Base-by-base conservation (phyloP, 2,329 filamentous ascomycete genomes). In the Aspergillus niger region DNA sequence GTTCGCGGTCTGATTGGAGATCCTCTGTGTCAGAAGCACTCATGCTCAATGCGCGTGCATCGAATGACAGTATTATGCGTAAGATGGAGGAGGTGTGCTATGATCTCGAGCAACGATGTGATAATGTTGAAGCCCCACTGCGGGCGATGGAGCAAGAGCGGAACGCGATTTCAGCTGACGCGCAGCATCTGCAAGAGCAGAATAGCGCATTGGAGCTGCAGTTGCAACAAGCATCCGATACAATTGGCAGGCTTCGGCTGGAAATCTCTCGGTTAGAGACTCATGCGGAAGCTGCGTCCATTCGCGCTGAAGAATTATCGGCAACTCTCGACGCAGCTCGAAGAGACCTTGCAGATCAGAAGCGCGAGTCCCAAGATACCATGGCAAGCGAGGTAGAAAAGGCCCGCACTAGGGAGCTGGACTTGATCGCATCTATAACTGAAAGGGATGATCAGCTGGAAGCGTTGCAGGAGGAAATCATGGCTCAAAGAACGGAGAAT, bases 31-130 rank as follows among this genome's bases (percentile, higher is more conserved):
- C 75, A 0, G 72, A 76, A 7, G 76, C 79, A 11, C 72, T 87
- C n/a, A 69, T 75, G 30, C 69, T 74, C 24, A 75, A 77, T 64
- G 76, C 80, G 13, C 73, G 72, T 13, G 72, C 76, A 26, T 80
- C 82, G 32, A 75, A 82, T 7, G 76, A 82, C n/a, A 73, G 71
- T 2, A 72, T 87, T 8, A 70, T 83, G 28, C 74, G 77, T 8
- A 77, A 81, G 20, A 80, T 87, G 15, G 77, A 80, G 15, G 78
- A 82, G 36, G 80, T 84, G 11, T 87, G 85, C 66, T 77, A 79
- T 24, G 83, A 86, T 58, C 74, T 88, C 1, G 85, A 88, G 65
- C 73, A 72, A 8, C 80, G 85, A 7, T 88, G 85, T 66, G 77
- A 82, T 36, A 79, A 79, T 32, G 77, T 83, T 2, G 85, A 88